A percentile compares a stretch with the other conserved stretches of the same genome.
phyloP scores from a whole-genome alignment of 2,329 filamentous ascomycete species.

The Stenocarpella maydis region DNA sequence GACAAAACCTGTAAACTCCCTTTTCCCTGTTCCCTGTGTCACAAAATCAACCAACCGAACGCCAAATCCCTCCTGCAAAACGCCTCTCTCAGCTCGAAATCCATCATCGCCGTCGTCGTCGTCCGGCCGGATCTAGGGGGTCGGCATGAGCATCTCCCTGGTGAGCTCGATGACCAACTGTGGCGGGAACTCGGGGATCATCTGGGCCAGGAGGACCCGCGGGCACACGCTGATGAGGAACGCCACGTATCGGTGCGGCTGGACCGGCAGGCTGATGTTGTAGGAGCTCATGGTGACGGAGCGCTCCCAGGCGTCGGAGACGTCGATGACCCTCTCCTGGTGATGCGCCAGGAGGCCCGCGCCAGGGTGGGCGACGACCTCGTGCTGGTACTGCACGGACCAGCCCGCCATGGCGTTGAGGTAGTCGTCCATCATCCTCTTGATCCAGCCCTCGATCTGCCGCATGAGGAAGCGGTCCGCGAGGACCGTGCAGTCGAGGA shows the following conservation, averaged over 20 bases:
- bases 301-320: background rate
- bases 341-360: background rate
- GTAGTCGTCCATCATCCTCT: background rate
- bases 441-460: slow-evolving; percentile 8
- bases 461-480: slow-evolving; percentile 27
- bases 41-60: background rate
- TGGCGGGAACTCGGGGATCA: background rate
- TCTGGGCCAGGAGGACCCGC: background rate
- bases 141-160: background rate
- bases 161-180: background rate
- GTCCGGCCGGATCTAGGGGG: background rate
- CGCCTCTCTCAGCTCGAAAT: background rate
- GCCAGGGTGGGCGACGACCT: background rate
- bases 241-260: background rate
- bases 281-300: background rate
- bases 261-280: background rate
- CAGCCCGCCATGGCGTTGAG: background rate
- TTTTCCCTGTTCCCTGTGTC: background rate
- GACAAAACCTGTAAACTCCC: background rate
- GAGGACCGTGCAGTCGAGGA: slow-evolving; percentile 13
- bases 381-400: background rate
- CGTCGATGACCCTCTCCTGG: slow-evolving; percentile 14
- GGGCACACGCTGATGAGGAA: slow-evolving; percentile 6
- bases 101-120: background rate
- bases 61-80: background rate